Percentiles rank a stretch among this genome's conserved stretches.
Evolutionary conservation across 1,139 yeast species (phyloP).

Genomic region (Casaregolazyma suthepensis): DNA sequence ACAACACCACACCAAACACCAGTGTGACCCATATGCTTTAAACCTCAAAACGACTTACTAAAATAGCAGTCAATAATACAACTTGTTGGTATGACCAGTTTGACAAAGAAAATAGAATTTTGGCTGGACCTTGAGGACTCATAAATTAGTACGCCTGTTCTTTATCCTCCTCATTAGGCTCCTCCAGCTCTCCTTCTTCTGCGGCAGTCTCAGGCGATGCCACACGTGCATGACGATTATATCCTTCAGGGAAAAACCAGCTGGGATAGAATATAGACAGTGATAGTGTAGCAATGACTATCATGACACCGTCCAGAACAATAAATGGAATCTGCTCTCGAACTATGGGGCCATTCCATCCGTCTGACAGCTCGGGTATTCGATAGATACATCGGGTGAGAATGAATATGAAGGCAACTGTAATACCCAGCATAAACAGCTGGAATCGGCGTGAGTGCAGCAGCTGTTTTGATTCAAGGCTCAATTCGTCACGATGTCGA

Average conservation of each 20-base stretch:
- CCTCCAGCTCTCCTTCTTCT: not conserved
- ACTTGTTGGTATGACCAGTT: too few relatives aligned
- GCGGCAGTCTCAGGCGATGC: not conserved
- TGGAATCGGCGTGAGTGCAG: not conserved
- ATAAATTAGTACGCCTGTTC: too few relatives aligned
- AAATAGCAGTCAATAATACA: too few relatives aligned
- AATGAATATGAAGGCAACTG: conserved; percentile 44
- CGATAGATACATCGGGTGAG: conserved; percentile 64
- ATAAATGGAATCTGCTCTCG: conserved; percentile 66
- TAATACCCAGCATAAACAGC: not conserved
- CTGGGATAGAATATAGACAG: conserved; percentile 56
- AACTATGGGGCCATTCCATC: conserved; percentile 69
- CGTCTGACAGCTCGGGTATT: conserved; percentile 70
- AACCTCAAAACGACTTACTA: too few relatives aligned
- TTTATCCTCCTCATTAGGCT: not conserved
- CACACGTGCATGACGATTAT: not conserved
- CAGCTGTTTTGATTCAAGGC: conserved; percentile 17
- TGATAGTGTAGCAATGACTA: conserved; percentile 40
- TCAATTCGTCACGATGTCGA: conserved; percentile 8
- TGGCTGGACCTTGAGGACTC: too few relatives aligned
- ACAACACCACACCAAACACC: too few relatives aligned
- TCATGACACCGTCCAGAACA: conserved; percentile 72
- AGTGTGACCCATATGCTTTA: too few relatives aligned
- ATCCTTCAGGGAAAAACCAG: not conserved
- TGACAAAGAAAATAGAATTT: too few relatives aligned